Conservation (phyloP, 495 filamentous ascomycete species). For the Niebla homalea region DNA sequence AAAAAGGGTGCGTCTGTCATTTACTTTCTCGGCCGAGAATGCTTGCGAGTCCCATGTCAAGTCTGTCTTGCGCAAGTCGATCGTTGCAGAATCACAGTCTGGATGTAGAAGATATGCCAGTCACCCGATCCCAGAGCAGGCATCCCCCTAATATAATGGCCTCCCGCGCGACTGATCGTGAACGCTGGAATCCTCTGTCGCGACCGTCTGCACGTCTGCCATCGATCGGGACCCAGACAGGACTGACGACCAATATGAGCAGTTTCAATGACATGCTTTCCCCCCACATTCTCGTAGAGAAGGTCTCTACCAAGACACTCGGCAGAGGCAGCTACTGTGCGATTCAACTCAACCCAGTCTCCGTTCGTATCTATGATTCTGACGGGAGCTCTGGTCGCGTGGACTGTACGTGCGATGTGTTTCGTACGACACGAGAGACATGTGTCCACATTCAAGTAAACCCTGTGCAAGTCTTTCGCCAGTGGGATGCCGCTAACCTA, state of each 20-base stretch:
- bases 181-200: not conserved
- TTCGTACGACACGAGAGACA: not conserved
- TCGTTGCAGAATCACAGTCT: conserved; percentile 3
- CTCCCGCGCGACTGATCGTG: conserved; percentile 3
- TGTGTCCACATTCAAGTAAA: conserved; percentile 12
- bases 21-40: not conserved
- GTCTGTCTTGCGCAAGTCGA: not conserved
- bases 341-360: conserved; percentile 11
- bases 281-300: not conserved
- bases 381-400: not conserved
- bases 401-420: conserved; percentile 10
- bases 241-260: conserved; percentile 3
- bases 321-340: conserved; percentile 11
- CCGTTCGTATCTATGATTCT: conserved; percentile 12
- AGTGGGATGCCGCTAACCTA: not conserved
- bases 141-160: not conserved
- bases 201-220: not conserved
- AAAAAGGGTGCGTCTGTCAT: not conserved
- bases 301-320: not conserved
- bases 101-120: conserved; percentile 11
- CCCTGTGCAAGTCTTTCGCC: not conserved
- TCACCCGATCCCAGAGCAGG: conserved; percentile 11
- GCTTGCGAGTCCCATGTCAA: conserved; percentile 2
- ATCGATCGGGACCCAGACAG: conserved; percentile 4
- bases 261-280: not conserved